Conservation (phyloP, 2,329 filamentous ascomycete species). For the Diaporthe sp. region DNA sequence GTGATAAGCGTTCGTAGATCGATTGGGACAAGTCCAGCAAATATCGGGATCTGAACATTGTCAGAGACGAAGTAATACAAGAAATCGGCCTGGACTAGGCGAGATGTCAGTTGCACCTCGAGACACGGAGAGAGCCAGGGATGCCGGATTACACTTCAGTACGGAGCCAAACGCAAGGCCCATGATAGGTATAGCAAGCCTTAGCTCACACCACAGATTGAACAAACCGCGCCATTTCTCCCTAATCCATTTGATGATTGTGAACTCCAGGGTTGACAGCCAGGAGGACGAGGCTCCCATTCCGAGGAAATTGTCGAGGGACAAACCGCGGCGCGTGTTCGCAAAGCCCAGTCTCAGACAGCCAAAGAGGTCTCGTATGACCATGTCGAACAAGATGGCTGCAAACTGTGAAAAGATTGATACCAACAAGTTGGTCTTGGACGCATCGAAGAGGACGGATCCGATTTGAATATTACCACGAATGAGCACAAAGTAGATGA, state of each 20-base stretch:
- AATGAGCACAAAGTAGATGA: constrained; percentile 16
- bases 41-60: neutral
- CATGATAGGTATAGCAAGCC: constrained; percentile 5
- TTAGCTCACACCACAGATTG: constrained; percentile 14
- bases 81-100: constrained; percentile 2
- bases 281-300: constrained; percentile 17
- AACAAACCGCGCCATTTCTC: constrained; percentile 3
- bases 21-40: constrained; percentile 9
- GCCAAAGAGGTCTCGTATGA: constrained; percentile 14
- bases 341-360: neutral
- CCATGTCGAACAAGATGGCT: constrained; percentile 17
- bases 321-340: neutral
- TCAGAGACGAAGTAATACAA: constrained; percentile 15
- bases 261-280: neutral
- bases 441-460: constrained; percentile 12
- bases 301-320: neutral
- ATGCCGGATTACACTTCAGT: neutral
- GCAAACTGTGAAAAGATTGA: constrained; percentile 2
- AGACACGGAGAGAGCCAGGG: neutral
- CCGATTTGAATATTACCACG: constrained; percentile 5
- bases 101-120: neutral
- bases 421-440: constrained; percentile 19
- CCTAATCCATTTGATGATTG: neutral
- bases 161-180: constrained; percentile 13
- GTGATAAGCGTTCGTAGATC: constrained; percentile 5